A percentile compares a stretch with the other conserved stretches of the same genome.
Evolutionary conservation across 441 rosid genomes (phyloP).

Genomic region (Croton laevigatus): DNA sequence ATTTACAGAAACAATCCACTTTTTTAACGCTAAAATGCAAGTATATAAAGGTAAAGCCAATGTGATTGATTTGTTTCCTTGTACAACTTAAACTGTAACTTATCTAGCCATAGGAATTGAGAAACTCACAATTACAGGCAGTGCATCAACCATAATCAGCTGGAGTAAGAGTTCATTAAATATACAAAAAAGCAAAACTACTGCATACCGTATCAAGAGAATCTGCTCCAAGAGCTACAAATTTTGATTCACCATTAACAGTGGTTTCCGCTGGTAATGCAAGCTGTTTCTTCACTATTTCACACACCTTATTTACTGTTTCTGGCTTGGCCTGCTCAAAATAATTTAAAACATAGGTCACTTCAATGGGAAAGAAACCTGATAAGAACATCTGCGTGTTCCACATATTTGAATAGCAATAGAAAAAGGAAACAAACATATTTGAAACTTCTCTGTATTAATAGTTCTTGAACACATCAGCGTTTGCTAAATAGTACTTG

Average conservation of each 20-base stretch:
- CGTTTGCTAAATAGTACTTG: not conserved
- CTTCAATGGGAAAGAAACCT: not conserved
- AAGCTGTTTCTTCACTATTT: constrained; percentile 71
- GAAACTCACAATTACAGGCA: not conserved
- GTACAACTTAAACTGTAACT: not conserved
- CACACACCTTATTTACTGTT: constrained; percentile 70
- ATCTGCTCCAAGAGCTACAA: constrained; percentile 78
- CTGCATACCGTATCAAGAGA: constrained; percentile 74
- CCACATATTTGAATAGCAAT: not conserved
- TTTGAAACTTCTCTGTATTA: too few species aligned
- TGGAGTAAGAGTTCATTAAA: not conserved
- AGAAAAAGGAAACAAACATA: not conserved
- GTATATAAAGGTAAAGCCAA: not conserved
- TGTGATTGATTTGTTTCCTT: not conserved
- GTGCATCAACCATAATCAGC: not conserved
- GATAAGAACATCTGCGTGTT: not conserved
- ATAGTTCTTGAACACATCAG: not conserved
- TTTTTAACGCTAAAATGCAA: not conserved
- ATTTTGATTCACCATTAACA: constrained; percentile 59
- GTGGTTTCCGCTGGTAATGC: constrained; percentile 44
- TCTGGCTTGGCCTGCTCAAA: constrained; percentile 66
- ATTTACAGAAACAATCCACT: not conserved
- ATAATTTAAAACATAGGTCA: not conserved
- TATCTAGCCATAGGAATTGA: not conserved
- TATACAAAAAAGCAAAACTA: not conserved